Evolutionary conservation across 176 grass and related monocot genomes (phyloP).

Genomic region (Carex pumila): DNA sequence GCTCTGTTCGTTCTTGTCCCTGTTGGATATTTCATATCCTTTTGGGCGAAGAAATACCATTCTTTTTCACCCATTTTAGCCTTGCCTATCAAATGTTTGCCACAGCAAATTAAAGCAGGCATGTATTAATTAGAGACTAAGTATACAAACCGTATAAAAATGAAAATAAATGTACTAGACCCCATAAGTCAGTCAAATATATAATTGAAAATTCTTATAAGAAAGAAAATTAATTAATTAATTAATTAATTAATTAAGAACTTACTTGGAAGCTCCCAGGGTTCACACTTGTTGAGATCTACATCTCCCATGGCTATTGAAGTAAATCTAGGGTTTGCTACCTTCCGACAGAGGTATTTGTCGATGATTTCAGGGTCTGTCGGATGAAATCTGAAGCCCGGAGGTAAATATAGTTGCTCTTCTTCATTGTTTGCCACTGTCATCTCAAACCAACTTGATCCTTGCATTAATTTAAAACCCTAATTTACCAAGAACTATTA

Average conservation of each 20-base stretch:
- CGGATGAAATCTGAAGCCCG: constrained; percentile 87
- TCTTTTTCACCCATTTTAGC: constrained; percentile 73
- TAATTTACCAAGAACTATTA: not conserved
- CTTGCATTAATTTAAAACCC: not conserved
- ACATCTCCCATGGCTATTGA: constrained; percentile 73
- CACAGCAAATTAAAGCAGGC: not conserved
- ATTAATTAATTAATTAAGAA: constrained; percentile 11
- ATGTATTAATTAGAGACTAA: constrained; percentile 10
- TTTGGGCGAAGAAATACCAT: constrained; percentile 60
- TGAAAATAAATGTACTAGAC: not conserved
- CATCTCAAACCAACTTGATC: not conserved
- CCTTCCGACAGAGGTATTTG: constrained; percentile 59
- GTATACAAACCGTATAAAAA: not conserved
- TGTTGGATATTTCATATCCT: constrained; percentile 62
- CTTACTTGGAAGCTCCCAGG: constrained; percentile 77
- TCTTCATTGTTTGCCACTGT: not conserved
- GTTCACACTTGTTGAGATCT: constrained; percentile 86
- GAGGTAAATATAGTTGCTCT: constrained; percentile 30
- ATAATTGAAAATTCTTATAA: not conserved
- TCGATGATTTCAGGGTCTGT: constrained; percentile 78
- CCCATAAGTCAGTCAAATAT: not conserved
- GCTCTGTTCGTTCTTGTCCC: constrained; percentile 62
- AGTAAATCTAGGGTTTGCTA: constrained; percentile 22
- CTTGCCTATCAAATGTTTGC: constrained; percentile 33
- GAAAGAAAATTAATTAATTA: not conserved